A percentile compares a stretch with the other conserved stretches of the same genome.
phyloP scores from a whole-genome alignment of 495 filamentous ascomycete species.

The Penicillium daleae region DNA sequence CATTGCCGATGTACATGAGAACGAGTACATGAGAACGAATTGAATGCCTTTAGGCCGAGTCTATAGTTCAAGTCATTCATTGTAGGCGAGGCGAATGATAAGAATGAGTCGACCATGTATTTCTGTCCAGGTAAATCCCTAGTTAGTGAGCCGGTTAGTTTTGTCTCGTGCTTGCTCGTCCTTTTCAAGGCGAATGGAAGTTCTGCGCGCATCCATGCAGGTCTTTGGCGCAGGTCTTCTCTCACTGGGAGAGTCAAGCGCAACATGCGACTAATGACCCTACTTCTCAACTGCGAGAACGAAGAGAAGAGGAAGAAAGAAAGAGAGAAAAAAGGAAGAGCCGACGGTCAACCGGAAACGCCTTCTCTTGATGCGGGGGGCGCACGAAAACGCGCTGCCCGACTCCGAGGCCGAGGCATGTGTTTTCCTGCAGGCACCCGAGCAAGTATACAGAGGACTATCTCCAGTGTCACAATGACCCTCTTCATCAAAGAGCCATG shows the following conservation, averaged over 20 bases:
- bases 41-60: constrained; percentile 23
- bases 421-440: constrained; percentile 11
- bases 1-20: constrained; percentile 6
- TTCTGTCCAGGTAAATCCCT: neutral
- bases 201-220: constrained; percentile 10
- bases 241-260: neutral
- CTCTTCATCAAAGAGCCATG: constrained; percentile 1
- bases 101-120: constrained; percentile 12
- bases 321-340: neutral
- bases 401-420: constrained; percentile 8
- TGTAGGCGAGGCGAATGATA: constrained; percentile 17
- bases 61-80: constrained; percentile 16
- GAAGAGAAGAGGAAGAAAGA: neutral
- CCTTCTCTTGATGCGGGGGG: constrained; percentile 6
- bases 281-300: neutral
- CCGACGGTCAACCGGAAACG: constrained; percentile 2
- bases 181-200: neutral
- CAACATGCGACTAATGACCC: neutral
- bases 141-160: constrained; percentile 13
- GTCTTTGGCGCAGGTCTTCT: neutral
- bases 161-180: neutral
- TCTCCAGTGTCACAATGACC: neutral
- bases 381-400: constrained; percentile 6
- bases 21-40: constrained; percentile 7
- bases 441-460: neutral